Conservation (phyloP, 768 basidiomycete species). For the Lactifluus pinguis region DNA sequence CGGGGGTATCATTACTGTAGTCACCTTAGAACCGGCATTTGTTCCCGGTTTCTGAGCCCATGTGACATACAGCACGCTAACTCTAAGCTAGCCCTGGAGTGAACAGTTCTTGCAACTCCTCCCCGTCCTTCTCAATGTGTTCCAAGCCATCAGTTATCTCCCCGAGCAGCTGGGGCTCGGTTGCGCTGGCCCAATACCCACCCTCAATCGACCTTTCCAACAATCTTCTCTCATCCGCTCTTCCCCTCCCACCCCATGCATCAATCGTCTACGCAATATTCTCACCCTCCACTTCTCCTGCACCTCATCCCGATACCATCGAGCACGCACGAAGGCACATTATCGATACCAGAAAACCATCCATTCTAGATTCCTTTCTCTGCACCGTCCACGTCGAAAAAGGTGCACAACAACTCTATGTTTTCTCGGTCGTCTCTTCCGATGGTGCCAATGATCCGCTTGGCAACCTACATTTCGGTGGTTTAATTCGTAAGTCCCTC, state of each 20-base stretch:
- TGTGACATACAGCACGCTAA: conserved; percentile 3
- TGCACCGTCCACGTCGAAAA: conserved; percentile 40
- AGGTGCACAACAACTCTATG: conserved; percentile 40
- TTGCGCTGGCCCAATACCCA: conserved; percentile 24
- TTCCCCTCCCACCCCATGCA: conserved; percentile 37
- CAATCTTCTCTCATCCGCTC: conserved; percentile 37
- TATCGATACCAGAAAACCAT: conserved; percentile 30
- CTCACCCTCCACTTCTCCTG: conserved; percentile 24
- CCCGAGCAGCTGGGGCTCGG: conserved; percentile 27
- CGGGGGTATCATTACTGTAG: neutral
- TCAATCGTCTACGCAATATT: conserved; percentile 41
- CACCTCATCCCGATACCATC: conserved; percentile 33
- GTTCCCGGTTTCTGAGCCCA: neutral
- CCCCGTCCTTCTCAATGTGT: conserved; percentile 20
- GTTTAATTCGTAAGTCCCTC: conserved; percentile 40
- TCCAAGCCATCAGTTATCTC: conserved; percentile 21
- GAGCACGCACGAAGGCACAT: conserved; percentile 49
- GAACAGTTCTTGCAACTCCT: neutral
- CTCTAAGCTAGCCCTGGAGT: neutral
- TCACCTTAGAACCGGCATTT: neutral
- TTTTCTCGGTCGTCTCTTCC: conserved; percentile 43
- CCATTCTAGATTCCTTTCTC: conserved; percentile 43
- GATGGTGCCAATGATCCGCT: conserved; percentile 30
- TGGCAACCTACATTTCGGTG: conserved; percentile 36
- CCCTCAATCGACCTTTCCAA: conserved; percentile 31